phyloP scores from a whole-genome alignment of 192 early-diverging fungal genomes.

The Jimgerdemannia lactiflua region DNA sequence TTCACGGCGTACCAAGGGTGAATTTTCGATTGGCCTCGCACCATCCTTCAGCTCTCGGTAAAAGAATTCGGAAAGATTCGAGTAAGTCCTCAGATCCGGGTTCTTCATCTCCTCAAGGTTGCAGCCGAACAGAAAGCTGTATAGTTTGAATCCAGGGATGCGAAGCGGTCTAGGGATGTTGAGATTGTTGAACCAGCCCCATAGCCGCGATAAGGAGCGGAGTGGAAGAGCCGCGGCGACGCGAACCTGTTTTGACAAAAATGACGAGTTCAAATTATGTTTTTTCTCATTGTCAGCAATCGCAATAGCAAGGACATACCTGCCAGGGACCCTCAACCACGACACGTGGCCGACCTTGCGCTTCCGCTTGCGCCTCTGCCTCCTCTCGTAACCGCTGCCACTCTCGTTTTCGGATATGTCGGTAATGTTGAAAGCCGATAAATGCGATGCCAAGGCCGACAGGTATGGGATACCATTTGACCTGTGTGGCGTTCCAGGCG shows the following conservation, averaged over 20 bases:
- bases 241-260: slow-evolving; percentile 59
- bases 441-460: slow-evolving; percentile 71
- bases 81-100: slow-evolving; percentile 72
- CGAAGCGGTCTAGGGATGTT: slow-evolving; percentile 81
- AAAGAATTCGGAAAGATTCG: slow-evolving; percentile 90
- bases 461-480: slow-evolving; percentile 73
- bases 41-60: slow-evolving; percentile 84
- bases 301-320: slow-evolving; percentile 27
- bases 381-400: slow-evolving; percentile 17
- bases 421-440: slow-evolving; percentile 65
- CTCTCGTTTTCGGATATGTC: slow-evolving; percentile 42
- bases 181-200: slow-evolving; percentile 86
- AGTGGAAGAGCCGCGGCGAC: slow-evolving; percentile 86
- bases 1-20: slow-evolving; percentile 52
- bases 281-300: neutral
- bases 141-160: slow-evolving; percentile 68
- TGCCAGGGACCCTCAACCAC: slow-evolving; percentile 83
- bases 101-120: slow-evolving; percentile 94
- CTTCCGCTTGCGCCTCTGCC: slow-evolving; percentile 16
- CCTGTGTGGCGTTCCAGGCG: slow-evolving; percentile 46
- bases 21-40: slow-evolving; percentile 65
- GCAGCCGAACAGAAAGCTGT: slow-evolving; percentile 86
- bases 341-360: slow-evolving; percentile 39
- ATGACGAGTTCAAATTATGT: too few relatives aligned
- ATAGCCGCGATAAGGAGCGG: slow-evolving; percentile 84